Conservation (phyloP, 257 asterid genomes). For the Salvia hispanica region DNA sequence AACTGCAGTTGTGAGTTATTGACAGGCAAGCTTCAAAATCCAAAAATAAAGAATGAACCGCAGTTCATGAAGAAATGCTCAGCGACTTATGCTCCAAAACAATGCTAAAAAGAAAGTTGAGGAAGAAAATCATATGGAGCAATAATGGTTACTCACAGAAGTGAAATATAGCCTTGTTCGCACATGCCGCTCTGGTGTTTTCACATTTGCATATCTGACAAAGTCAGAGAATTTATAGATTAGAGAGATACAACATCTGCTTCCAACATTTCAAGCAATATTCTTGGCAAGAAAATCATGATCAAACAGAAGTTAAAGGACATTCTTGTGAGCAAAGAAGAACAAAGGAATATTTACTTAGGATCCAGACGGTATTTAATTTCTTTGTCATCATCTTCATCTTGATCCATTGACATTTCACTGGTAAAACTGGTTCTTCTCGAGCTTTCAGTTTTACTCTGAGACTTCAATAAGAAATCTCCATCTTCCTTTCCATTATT, state of each 20-base stretch:
- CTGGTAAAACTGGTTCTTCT: slow-evolving; percentile 83
- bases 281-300: slow-evolving; percentile 11
- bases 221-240: slow-evolving; percentile 19
- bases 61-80: background rate
- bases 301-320: slow-evolving; percentile 6
- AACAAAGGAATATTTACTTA: slow-evolving; percentile 49
- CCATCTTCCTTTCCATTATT: slow-evolving; percentile 63
- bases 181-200: slow-evolving; percentile 95
- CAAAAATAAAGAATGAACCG: background rate
- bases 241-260: slow-evolving; percentile 10
- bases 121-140: background rate
- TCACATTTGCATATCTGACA: slow-evolving; percentile 91
- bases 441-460: slow-evolving; percentile 53
- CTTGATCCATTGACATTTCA: slow-evolving; percentile 89
- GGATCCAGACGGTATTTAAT: slow-evolving; percentile 95
- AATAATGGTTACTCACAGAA: slow-evolving; percentile 62
- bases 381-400: slow-evolving; percentile 95
- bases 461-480: slow-evolving; percentile 52
- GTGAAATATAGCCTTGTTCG: slow-evolving; percentile 96
- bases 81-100: slow-evolving; percentile 7
- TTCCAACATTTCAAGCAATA: slow-evolving; percentile 11
- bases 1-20: background rate
- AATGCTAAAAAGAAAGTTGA: slow-evolving; percentile 12
- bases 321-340: slow-evolving; percentile 19
- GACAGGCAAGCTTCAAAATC: slow-evolving; percentile 9